Percentiles rank a stretch among this genome's conserved stretches.
Conservation (phyloP, 192 early-diverging fungal species). For the Entomortierella chlamydospora region DNA sequence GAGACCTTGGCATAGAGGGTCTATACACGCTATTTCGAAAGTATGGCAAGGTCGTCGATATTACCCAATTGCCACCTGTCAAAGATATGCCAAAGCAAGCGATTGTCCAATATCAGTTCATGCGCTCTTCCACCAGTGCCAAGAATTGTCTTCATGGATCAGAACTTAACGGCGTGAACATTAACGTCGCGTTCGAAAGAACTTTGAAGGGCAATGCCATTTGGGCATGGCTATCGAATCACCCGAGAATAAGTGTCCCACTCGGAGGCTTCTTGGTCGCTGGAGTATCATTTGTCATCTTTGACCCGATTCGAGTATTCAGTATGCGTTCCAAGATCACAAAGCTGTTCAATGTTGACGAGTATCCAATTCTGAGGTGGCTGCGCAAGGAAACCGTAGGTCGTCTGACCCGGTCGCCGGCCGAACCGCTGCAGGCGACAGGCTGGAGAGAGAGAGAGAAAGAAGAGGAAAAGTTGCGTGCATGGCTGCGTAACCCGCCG, state of each 20-base stretch:
- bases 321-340: slow-evolving; percentile 89
- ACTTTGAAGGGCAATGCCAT: slow-evolving; percentile 68
- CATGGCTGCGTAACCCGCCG: slow-evolving; percentile 68
- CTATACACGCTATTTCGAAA: slow-evolving; percentile 79
- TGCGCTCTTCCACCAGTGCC: slow-evolving; percentile 90
- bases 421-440: slow-evolving; percentile 42
- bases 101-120: slow-evolving; percentile 79
- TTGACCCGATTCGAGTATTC: slow-evolving; percentile 93
- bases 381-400: slow-evolving; percentile 66
- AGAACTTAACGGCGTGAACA: slow-evolving; percentile 71
- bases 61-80: slow-evolving; percentile 66
- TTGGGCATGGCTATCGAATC: slow-evolving; percentile 76
- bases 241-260: slow-evolving; percentile 82
- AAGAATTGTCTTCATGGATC: slow-evolving; percentile 93
- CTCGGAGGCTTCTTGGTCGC: slow-evolving; percentile 82
- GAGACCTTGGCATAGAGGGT: slow-evolving; percentile 59
- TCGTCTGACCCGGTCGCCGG: slow-evolving; percentile 41
- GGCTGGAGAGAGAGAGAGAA: slow-evolving; percentile 70
- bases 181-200: slow-evolving; percentile 71
- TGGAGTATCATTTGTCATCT: slow-evolving; percentile 82
- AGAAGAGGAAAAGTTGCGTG: slow-evolving; percentile 65
- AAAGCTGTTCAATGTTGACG: slow-evolving; percentile 77
- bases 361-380: slow-evolving; percentile 71
- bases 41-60: slow-evolving; percentile 88
- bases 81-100: slow-evolving; percentile 88